Base-by-base conservation (phyloP, 208 protist species). In the Wallacemonas rigidus region DNA sequence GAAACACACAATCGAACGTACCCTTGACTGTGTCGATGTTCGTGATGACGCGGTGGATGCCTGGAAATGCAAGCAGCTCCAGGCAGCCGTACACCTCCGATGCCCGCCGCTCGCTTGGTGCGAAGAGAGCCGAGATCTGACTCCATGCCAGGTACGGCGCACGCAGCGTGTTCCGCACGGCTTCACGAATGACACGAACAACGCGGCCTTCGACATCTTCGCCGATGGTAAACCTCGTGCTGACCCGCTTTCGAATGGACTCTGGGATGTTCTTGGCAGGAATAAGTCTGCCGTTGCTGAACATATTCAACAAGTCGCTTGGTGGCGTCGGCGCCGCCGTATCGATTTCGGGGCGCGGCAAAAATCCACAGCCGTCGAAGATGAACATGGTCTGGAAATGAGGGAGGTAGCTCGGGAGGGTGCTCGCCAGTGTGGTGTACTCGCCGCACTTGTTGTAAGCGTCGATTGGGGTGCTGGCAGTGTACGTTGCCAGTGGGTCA, bases 111-210 rank as follows among this genome's bases (percentile, higher is more conserved):
- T 89, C 89, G 0, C 58, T 61, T 56, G 73, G 72, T 2, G 84
- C 80, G 64, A 86, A 82, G 47, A 92, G 90, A 55, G 92, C 82
- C 12, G 92, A 94, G 36, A 96, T 80, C 54, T 96, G 92, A 50
- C 88, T 91, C 89, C 92, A 96, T 36, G 87, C 87, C 55, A 93
- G 76, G 79, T 92, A 93, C 44, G 92, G 92, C 38, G 89, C 89
- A n/a, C 92, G 85, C 72, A 94, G 79, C 3, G 84, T 93, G 64
- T 90, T 70, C 35, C 77, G 77, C 63, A 83, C 75, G 11, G 63
- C 56, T 56, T 84, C 78, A 64, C 72, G 83, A 39, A 93, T 62
- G 62, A 79, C 71, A 43, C 85, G 80, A 60, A 94, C 82, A 61
- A 96, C 91, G 70, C 83, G 74, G 56, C 79, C 80, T 76, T 96